Base-by-base conservation (phyloP, 257 asterid genomes). In the Solanum boliviense region DNA sequence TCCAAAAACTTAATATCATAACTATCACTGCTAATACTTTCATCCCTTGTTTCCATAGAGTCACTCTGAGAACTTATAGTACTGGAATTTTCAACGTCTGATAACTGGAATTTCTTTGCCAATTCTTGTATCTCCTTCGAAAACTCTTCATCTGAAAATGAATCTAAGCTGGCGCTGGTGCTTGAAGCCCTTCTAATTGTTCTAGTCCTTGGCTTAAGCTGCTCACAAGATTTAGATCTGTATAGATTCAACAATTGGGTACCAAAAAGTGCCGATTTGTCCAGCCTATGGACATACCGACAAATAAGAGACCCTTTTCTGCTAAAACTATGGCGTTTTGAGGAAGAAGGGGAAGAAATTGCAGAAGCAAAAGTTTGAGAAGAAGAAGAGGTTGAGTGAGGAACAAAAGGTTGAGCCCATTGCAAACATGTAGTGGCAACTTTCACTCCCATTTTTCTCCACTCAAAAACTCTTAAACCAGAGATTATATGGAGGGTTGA, bases 81-180 rank as follows among this genome's bases (percentile, higher is more conserved):
- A 79, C 89, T 84, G 16, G 75, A 4, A 71, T 44, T 75, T 21
- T 85, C 92, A 4, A 36, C 94, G 3, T 89, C 90, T 1, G 92
- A 90, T 0, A 89, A 62, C 41, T 91, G 94, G 83, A 91, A 94
- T 20, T 90, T 91, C 10, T 78, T 84, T 1, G 94, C 91, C 87
- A 91, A 71, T 25, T 94, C 97, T 56, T 93, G 91, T 88, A 95
- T 92, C 56, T 91, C 84, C 84, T 88, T 94, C 35, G 97, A 93
- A 85, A 95, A 95, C 48, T 95, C 99, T 27, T 97, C 99, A 44
- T 97, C 99, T 1, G 98, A 95, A 65, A 94, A 95, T 1, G 99
- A 93, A 87, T 92, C 94, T 83, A 93, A 88, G 91, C 93, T 92
- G 41, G 93, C 93, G 20, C 67, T 41, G 0, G 67, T 16, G 32